phyloP scores from a whole-genome alignment of 441 rosid species.

The Pelargonium cotyledonis region DNA sequence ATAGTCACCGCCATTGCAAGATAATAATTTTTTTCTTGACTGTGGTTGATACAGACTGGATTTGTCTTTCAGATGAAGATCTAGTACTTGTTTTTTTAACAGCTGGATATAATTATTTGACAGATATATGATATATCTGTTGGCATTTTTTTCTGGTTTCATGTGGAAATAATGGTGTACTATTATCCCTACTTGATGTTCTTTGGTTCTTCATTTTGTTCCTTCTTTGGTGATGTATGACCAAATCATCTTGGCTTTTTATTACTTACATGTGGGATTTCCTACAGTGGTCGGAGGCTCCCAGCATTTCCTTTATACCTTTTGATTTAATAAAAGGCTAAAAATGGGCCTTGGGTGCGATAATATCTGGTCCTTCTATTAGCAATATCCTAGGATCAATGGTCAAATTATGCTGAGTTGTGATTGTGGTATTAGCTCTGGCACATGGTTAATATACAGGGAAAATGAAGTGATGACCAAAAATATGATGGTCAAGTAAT shows the following conservation, averaged over 20 bases:
- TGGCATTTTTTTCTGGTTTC: background rate
- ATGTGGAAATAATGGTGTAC: background rate
- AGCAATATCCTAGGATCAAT: background rate
- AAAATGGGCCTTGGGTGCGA: background rate
- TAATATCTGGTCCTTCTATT: background rate
- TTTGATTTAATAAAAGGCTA: background rate
- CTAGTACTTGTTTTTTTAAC: too few species aligned
- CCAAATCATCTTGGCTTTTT: background rate
- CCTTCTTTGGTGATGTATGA: background rate
- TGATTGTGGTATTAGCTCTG: background rate
- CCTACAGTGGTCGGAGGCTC: too few species aligned
- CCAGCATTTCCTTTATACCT: background rate
- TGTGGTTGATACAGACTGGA: too few species aligned
- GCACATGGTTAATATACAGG: background rate
- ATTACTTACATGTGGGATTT: constrained; percentile 1
- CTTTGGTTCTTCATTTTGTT: constrained; percentile 1
- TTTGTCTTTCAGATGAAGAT: too few species aligned
- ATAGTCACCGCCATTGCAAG: background rate
- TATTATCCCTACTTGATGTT: background rate
- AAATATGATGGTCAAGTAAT: background rate
- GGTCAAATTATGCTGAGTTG: background rate
- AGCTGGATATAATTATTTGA: too few species aligned
- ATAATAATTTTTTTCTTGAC: too few species aligned
- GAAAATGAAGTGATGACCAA: background rate
- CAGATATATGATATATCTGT: too few species aligned